These are phyloP conservation scores for Oemleria cerasiformis DNA, from an alignment of 306 rosid species.

Conservation along the genomic window DNA sequence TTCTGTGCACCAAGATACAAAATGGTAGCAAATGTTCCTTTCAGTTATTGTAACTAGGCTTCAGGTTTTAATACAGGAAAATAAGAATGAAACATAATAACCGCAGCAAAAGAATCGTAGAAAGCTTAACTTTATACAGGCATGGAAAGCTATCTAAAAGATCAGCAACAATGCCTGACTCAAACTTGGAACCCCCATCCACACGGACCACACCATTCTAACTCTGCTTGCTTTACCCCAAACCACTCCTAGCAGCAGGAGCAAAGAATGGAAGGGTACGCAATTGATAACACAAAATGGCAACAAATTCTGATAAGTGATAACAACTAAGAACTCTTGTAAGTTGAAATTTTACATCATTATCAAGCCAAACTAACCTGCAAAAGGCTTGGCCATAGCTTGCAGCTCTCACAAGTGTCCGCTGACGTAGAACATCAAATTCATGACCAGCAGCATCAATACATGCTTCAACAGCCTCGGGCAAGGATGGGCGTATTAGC, in stretches of 20 bases:
- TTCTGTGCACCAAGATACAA: not conserved
- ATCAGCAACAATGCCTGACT: not conserved
- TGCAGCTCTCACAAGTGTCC: constrained; percentile 85
- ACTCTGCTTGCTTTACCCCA: not conserved
- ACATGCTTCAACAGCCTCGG: constrained; percentile 97
- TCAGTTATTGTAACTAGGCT: not conserved
- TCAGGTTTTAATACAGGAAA: not conserved
- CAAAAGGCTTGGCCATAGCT: constrained; percentile 99
- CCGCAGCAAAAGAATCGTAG: not conserved
- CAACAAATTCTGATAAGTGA: not conserved
- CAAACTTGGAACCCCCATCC: not conserved
- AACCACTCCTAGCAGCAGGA: not conserved
- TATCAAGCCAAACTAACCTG: constrained; percentile 53
- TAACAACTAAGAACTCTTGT: not conserved
- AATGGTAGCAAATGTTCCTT: not conserved
- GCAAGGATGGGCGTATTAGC: constrained; percentile 74
- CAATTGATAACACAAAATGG: constrained; percentile 1
- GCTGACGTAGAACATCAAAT: constrained; percentile 80
- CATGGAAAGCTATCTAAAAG: not conserved
- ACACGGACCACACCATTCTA: no score
- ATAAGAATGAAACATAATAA: not conserved
- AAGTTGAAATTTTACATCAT: constrained; percentile 12
- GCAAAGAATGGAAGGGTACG: not conserved
- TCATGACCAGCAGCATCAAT: constrained; percentile 95
- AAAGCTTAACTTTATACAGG: not conserved